A percentile compares a stretch with the other conserved stretches of the same genome.
Evolutionary conservation across 177 flowering plant species (phyloP).

Genomic region (Vitis hybrid): DNA sequence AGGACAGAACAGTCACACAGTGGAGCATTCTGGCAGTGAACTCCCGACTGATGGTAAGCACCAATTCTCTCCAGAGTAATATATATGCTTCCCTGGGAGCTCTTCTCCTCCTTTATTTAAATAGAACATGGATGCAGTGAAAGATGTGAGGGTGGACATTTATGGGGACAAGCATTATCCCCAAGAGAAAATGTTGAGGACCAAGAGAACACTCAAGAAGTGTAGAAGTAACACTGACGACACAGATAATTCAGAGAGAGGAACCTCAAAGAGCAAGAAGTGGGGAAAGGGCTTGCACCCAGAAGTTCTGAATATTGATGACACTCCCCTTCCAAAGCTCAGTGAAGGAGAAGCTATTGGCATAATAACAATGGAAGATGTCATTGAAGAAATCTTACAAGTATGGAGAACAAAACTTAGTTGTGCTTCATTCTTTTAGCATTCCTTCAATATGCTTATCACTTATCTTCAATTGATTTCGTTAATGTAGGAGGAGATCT

Average conservation of each 20-base stretch:
- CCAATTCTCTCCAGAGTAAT: not conserved
- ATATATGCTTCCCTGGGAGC: too few relatives aligned
- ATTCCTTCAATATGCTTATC: not conserved
- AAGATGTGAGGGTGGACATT: constrained; percentile 32
- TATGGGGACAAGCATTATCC: constrained; percentile 17
- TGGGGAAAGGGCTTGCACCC: constrained; percentile 27
- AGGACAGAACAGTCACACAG: constrained; percentile 3
- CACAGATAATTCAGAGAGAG: not conserved
- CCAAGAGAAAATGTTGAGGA: constrained; percentile 11
- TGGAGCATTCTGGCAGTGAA: constrained; percentile 1
- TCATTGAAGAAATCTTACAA: constrained; percentile 47
- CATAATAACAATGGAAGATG: constrained; percentile 48
- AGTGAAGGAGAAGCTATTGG: constrained; percentile 38
- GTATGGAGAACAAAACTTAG: constrained; percentile 21
- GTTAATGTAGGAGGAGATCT: constrained; percentile 61
- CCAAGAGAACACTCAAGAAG: constrained; percentile 18
- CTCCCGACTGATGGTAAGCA: constrained; percentile 14
- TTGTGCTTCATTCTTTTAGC: not conserved
- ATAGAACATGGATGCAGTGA: not conserved
- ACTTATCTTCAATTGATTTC: not conserved
- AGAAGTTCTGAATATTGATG: constrained; percentile 26
- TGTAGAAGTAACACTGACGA: constrained; percentile 7
- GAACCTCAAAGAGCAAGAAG: constrained; percentile 16
- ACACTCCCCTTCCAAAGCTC: constrained; percentile 9
- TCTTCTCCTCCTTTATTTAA: too few relatives aligned